Conservation (phyloP, 2,329 filamentous ascomycete genomes). For the Aspergillus floridensis region DNA sequence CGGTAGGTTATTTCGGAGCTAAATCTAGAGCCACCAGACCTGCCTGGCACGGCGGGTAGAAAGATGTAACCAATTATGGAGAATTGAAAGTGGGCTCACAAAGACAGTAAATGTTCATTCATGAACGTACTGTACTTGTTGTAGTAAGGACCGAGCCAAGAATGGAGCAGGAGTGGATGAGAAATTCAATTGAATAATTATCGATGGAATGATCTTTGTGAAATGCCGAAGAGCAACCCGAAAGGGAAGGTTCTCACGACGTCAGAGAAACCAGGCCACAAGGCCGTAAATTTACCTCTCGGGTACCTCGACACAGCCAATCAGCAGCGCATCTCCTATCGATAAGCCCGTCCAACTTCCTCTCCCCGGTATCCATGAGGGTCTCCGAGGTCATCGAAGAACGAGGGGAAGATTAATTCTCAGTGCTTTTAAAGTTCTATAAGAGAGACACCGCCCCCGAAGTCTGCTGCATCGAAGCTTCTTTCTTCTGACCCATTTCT, state of each 20-base stretch:
- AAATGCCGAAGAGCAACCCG: slow-evolving; percentile 15
- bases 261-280: slow-evolving; percentile 13
- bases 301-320: slow-evolving; percentile 4
- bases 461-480: neutral
- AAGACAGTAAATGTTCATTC: too few species aligned
- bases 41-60: too few species aligned
- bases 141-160: too few species aligned
- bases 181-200: neutral
- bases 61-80: too few species aligned
- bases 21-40: too few species aligned
- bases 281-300: slow-evolving; percentile 11
- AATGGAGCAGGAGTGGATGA: neutral
- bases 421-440: neutral
- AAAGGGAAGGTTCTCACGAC: slow-evolving; percentile 42
- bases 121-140: too few species aligned
- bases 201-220: neutral
- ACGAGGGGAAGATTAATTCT: too few species aligned
- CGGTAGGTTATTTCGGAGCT: too few species aligned
- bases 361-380: too few species aligned
- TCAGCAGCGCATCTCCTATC: slow-evolving; percentile 22
- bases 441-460: slow-evolving; percentile 9
- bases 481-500: neutral
- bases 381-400: too few species aligned
- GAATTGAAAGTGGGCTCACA: too few species aligned
- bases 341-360: slow-evolving; percentile 7